phyloP scores from a whole-genome alignment of 345 rosid species.

The Carallia pectinifolia region DNA sequence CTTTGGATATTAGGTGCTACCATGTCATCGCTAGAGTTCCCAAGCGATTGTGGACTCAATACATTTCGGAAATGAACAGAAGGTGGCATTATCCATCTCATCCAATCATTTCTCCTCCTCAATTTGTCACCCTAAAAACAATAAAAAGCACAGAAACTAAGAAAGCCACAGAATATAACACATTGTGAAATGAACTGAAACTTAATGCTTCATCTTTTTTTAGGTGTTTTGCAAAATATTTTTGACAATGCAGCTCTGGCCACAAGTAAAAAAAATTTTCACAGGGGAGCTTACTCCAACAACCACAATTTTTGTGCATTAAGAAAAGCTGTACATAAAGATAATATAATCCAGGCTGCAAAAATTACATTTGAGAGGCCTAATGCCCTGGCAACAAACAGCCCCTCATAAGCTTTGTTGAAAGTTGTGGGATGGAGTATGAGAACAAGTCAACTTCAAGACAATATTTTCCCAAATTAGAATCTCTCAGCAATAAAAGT shows the following conservation, averaged over 20 bases:
- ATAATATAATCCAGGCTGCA: background rate
- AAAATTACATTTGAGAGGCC: background rate
- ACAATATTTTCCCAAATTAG: background rate
- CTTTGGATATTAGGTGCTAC: constrained; percentile 26
- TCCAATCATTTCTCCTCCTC: constrained; percentile 70
- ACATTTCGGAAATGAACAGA: constrained; percentile 30
- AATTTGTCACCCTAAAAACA: constrained; percentile 62
- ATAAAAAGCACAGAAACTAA: background rate
- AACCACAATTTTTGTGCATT: background rate
- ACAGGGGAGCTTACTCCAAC: background rate
- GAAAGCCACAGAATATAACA: background rate
- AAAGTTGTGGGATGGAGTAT: background rate
- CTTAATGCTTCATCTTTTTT: too few species aligned
- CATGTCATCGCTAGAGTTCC: constrained; percentile 25
- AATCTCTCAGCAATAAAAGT: too few species aligned
- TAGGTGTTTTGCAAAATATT: too few species aligned
- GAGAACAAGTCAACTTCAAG: background rate
- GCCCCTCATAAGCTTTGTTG: background rate
- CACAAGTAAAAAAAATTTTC: background rate
- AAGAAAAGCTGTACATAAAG: background rate
- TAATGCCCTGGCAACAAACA: background rate
- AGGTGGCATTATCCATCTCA: constrained; percentile 54
- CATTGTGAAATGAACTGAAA: too few species aligned
- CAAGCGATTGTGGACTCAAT: constrained; percentile 26
- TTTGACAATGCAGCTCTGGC: too few species aligned